phyloP scores from a whole-genome alignment of 2,329 filamentous ascomycete genomes.

The Fusarium sp. region DNA sequence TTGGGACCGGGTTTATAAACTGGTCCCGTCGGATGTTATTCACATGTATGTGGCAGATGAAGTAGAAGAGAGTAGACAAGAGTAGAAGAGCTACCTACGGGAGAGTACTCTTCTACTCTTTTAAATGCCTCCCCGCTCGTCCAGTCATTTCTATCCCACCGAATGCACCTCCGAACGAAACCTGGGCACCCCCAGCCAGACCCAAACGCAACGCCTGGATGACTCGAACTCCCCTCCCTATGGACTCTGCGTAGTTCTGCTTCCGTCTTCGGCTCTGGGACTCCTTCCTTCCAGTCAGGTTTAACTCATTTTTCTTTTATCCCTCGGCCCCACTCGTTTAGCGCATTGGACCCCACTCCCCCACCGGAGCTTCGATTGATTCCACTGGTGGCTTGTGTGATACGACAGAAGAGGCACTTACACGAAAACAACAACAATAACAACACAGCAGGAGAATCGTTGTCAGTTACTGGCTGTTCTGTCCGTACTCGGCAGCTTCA shows the following conservation, averaged over 20 bases:
- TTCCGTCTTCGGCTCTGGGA: constrained; percentile 42
- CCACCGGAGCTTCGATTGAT: constrained; percentile 10
- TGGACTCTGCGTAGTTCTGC: not conserved
- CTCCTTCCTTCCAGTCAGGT: not conserved
- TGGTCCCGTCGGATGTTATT: not conserved
- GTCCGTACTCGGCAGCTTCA: not conserved
- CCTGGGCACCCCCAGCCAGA: constrained; percentile 9
- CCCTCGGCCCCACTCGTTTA: constrained; percentile 15
- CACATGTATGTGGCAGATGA: not conserved
- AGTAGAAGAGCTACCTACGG: not conserved
- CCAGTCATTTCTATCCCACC: constrained; percentile 20
- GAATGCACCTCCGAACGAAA: constrained; percentile 22
- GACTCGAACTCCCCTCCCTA: constrained; percentile 31
- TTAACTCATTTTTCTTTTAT: not conserved
- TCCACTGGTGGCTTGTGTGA: not conserved
- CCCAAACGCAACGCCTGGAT: constrained; percentile 17
- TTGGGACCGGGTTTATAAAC: not conserved
- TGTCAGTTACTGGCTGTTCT: not conserved
- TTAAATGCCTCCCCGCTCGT: not conserved
- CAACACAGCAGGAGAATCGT: not conserved
- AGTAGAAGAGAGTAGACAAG: not conserved
- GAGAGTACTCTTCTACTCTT: not conserved
- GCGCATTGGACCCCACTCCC: constrained; percentile 9
- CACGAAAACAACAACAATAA: constrained; percentile 13
- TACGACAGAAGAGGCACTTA: constrained; percentile 12